Evolutionary conservation across 2,329 filamentous ascomycete species (phyloP).

Genomic region (Tolypocladium tropicale): DNA sequence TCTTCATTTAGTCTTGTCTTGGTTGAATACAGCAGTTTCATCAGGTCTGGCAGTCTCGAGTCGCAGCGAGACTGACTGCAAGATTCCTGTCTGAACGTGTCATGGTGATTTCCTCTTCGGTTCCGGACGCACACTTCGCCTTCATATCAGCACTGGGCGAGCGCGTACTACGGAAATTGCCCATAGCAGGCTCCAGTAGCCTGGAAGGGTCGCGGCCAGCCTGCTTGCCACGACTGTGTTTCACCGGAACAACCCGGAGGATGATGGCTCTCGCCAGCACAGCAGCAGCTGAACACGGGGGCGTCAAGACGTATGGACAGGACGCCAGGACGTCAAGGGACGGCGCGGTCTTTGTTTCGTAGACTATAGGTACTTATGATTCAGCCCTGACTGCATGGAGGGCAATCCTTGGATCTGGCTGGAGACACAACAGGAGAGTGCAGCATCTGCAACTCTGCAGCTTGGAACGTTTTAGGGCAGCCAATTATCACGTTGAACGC

Average conservation of each 20-base stretch:
- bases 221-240: not conserved
- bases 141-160: not conserved
- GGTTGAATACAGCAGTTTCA: not conserved
- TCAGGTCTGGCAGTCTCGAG: not conserved
- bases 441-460: no score
- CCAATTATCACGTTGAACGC: no score
- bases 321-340: not conserved
- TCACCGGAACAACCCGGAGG: not conserved
- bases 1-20: not conserved
- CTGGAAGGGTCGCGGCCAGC: not conserved
- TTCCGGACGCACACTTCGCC: not conserved
- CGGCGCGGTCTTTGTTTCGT: not conserved
- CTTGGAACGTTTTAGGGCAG: no score
- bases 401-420: no score
- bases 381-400: no score
- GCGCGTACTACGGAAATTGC: not conserved
- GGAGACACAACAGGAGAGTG: no score
- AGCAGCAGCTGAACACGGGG: no score
- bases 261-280: not conserved
- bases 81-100: not conserved
- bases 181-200: not conserved
- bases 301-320: no score
- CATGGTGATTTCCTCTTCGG: not conserved
- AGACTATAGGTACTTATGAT: no score
- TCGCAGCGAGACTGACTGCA: not conserved